Base-by-base conservation (phyloP, 2,329 filamentous ascomycete species). In the Botrytis hyacinthi region DNA sequence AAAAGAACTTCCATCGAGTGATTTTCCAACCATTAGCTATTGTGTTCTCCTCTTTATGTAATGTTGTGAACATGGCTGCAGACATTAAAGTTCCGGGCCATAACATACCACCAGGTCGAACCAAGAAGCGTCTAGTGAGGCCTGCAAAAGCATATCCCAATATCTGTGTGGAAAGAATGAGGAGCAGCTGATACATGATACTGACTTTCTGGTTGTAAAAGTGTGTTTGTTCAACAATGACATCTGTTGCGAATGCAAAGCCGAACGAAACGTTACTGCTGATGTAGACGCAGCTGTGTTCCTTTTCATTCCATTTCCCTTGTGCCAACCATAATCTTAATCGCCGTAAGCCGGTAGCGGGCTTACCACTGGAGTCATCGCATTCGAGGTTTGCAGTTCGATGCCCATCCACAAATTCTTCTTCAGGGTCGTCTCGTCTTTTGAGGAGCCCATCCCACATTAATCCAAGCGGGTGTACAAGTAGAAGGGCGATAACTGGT, bases 31-130 rank as follows among this genome's bases (percentile, higher is more conserved):
- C 93, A 81, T 93, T 91, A 32, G 93, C 93, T 51, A 90, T 87
- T 77, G 91, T 92, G 81, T 96, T 97, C 79, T 95, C 91, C 75
- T 94, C 90, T 78, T 92, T 94, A 82, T 97, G 94, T 68, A 97
- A 86, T 0, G 93, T 95, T 6, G 90, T 91, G 79, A 97, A 96
- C 92, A 97, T 95, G 78, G 93, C 91, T 0, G 93, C 93, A 32
- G 93, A 95, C 87, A 95, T 94, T 68, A 97, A 85, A 0, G 94
- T 97, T 35, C 92, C 92, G 1, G 94, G 94, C 94, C 94, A 97
- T 66, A 97, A 94, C 92, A 97, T 97, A 74, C 93, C 93, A 75
- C 92, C 93, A 0, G 94, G 94, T 40, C 93, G 89, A 42, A 97
- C 93, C 7, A 97, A 86, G 80, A 94, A 96, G 68, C 92, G 89